Percentiles rank a stretch among this genome's conserved stretches.
Evolutionary conservation across 306 rosid genomes (phyloP).

Genomic region (Biancaea sappan): DNA sequence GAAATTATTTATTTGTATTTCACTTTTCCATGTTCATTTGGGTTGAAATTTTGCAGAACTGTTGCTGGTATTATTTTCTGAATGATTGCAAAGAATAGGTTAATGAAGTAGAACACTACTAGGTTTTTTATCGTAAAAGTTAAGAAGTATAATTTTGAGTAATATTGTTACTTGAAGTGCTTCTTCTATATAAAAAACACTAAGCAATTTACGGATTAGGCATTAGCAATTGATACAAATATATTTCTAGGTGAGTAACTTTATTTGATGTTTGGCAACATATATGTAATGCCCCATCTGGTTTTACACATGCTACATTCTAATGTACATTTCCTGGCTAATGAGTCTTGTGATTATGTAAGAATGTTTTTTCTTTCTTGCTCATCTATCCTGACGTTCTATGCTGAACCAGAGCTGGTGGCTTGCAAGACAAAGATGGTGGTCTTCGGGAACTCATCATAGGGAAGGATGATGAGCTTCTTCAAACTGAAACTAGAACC

Average conservation of each 20-base stretch:
- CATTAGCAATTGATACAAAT: constrained; percentile 7
- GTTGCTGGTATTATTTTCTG: not conserved
- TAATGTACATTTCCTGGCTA: not conserved
- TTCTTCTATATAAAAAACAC: not conserved
- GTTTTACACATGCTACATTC: not conserved
- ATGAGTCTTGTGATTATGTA: not conserved
- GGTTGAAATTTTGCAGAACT: not conserved
- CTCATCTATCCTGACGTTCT: not conserved
- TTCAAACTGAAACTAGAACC: constrained; percentile 79
- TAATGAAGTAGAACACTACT: not conserved
- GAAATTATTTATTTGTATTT: not conserved
- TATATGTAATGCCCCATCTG: not conserved
- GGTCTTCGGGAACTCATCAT: constrained; percentile 75
- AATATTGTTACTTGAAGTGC: not conserved
- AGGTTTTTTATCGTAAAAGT: not conserved
- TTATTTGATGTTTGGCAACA: not conserved
- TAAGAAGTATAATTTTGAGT: not conserved
- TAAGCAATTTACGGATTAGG: not conserved
- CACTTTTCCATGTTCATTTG: not conserved
- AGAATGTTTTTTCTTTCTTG: constrained; percentile 7
- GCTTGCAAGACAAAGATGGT: constrained; percentile 87
- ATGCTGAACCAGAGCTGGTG: constrained; percentile 77
- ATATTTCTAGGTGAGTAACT: not conserved
- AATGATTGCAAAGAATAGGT: not conserved
- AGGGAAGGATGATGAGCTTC: constrained; percentile 94